A percentile compares a stretch with the other conserved stretches of the same genome.
phyloP scores from a whole-genome alignment of 2,329 filamentous ascomycete species.

The Sordariomycetes sp. region DNA sequence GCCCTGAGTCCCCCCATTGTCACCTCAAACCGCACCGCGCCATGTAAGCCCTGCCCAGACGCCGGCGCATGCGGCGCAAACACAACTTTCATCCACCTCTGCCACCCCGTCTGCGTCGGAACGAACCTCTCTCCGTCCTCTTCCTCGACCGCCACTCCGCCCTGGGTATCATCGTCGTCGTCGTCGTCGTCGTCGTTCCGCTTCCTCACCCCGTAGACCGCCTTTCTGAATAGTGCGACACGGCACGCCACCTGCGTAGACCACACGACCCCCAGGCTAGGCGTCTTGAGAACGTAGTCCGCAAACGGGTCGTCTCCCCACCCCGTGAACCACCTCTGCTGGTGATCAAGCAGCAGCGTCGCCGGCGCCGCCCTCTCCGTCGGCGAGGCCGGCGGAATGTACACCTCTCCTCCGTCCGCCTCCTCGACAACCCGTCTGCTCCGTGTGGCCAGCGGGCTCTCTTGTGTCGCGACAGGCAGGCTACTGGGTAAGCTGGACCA shows the following conservation, averaged over 20 bases:
- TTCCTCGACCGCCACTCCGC: slow-evolving; percentile 9
- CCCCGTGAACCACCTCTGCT: slow-evolving; percentile 89
- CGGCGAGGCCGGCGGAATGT: slow-evolving; percentile 22
- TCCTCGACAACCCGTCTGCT: slow-evolving; percentile 18
- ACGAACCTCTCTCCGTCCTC: slow-evolving; percentile 8
- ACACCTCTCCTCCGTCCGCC: slow-evolving; percentile 20
- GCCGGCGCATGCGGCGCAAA: slow-evolving; percentile 66
- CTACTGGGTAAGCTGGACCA: slow-evolving; percentile 2
- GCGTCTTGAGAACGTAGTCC: slow-evolving; percentile 55
- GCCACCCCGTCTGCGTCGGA: slow-evolving; percentile 44
- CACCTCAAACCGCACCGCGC: slow-evolving; percentile 62
- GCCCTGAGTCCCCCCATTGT: slow-evolving; percentile 47
- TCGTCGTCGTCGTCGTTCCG: slow-evolving; percentile 25
- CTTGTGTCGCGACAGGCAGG: slow-evolving; percentile 16
- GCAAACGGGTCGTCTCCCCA: slow-evolving; percentile 63
- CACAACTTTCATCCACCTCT: slow-evolving; percentile 74
- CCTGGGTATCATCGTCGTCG: slow-evolving; percentile 26
- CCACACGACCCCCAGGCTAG: slow-evolving; percentile 80
- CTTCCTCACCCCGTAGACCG: slow-evolving; percentile 31
- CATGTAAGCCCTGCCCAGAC: slow-evolving; percentile 30
- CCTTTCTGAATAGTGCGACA: slow-evolving; percentile 65
- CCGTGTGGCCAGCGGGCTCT: slow-evolving; percentile 36
- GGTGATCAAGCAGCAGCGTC: slow-evolving; percentile 67
- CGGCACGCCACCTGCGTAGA: slow-evolving; percentile 76
- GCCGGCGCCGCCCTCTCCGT: slow-evolving; percentile 21